These are phyloP conservation scores for Linderina pennispora DNA, from an alignment of 192 early-diverging fungal genomes.

Conservation along the genomic window DNA sequence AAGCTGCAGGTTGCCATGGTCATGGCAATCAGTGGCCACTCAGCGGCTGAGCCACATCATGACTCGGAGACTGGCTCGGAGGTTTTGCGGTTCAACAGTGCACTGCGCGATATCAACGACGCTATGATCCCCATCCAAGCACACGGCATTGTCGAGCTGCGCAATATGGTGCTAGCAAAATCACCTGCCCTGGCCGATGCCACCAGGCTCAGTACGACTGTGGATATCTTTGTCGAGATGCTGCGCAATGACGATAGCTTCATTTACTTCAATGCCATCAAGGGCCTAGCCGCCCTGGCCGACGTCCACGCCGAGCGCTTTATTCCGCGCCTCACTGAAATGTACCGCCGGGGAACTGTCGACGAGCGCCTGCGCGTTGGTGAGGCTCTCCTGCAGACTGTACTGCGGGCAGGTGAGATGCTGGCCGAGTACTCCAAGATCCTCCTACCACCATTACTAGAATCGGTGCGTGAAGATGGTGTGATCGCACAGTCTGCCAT, in stretches of 20 bases:
- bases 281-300: slow-evolving; percentile 74
- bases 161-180: slow-evolving; percentile 69
- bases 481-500: slow-evolving; percentile 55
- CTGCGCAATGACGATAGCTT: slow-evolving; percentile 79
- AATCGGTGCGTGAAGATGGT: slow-evolving; percentile 14
- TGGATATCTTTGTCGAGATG: slow-evolving; percentile 75
- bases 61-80: slow-evolving; percentile 22
- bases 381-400: slow-evolving; percentile 82
- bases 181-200: slow-evolving; percentile 58
- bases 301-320: slow-evolving; percentile 72
- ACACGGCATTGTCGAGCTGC: slow-evolving; percentile 77
- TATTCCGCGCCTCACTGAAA: slow-evolving; percentile 57
- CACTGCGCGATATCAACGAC: slow-evolving; percentile 71
- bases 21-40: slow-evolving; percentile 22
- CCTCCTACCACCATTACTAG: slow-evolving; percentile 35
- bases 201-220: slow-evolving; percentile 56
- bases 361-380: slow-evolving; percentile 79
- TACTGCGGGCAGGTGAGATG: slow-evolving; percentile 72
- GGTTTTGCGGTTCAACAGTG: slow-evolving; percentile 59
- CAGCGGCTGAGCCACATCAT: slow-evolving; percentile 3
- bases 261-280: slow-evolving; percentile 90
- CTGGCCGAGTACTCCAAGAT: slow-evolving; percentile 55
- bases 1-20: slow-evolving; percentile 22
- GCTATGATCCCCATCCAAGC: slow-evolving; percentile 81
- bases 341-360: slow-evolving; percentile 55